Evolutionary conservation across 305 asterid genomes (phyloP), one percentile per base, ranked within the genome.

Genomic region (Striga hermonthica): DNA sequence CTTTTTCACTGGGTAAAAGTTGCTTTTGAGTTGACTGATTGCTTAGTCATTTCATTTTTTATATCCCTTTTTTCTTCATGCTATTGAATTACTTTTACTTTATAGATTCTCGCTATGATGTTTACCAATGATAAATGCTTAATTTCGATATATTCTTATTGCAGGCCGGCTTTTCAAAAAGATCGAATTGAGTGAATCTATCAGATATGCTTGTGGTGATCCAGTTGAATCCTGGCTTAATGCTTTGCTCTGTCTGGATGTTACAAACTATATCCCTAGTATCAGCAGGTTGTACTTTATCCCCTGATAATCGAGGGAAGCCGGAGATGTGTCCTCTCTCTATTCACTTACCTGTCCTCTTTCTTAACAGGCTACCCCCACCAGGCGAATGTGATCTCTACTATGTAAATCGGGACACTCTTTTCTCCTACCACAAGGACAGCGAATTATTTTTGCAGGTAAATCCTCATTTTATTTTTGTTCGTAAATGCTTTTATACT

Each of bases 171-270:
- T 82, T 62, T 87, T 89, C 83, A 90, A 84, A 71, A 89, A 86
- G 88, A 82, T 89, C 61, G 95, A 87, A 45, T 74, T 92, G 73
- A 81, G 71, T 64, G 97, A 92, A 82, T 85, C 98, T 31, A 90
- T 92, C 75, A 86, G 98, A 92, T 92, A 92, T 76, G 96, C 97
- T 65, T 80, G 96, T 67, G 87, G 97, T 35, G 98, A 92, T 85
- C 90, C 87, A 69, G 80, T 92, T 60, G 98, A 92, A 75, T 81
- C 80, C 28, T 92, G 98, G 97, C 96, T 92, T 73, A 68, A 92
- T 69, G 76, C 71, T 73, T 83, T 89, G 71, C 88, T 92, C 57
- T 92, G 98, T 78, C 70, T 92, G 84, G 95, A 92, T 82, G 94
- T 78, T 7, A 66, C 97, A 11, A 81, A 72, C 69, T 77, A 78